A percentile compares a stretch with the other conserved stretches of the same genome.
Evolutionary conservation across 1,284 basidiomycete genomes (phyloP).

Genomic region (Gomphus sp.): DNA sequence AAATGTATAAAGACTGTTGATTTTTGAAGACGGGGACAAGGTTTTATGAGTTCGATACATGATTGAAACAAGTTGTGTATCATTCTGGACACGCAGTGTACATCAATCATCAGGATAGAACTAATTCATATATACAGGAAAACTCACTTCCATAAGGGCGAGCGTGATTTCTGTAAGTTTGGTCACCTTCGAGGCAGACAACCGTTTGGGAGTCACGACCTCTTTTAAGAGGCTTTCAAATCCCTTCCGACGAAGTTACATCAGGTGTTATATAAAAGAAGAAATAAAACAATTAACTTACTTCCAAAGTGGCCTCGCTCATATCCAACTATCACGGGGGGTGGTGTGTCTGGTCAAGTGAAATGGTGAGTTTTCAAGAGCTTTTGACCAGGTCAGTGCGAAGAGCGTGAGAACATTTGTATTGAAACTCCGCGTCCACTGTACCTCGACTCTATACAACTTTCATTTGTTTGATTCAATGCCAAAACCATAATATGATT

Average conservation of each 20-base stretch:
- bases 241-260: conserved; percentile 32
- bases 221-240: conserved; percentile 75
- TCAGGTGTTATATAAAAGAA: background rate
- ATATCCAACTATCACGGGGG: background rate
- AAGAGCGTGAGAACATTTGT: background rate
- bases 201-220: conserved; percentile 68
- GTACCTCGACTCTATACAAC: no score
- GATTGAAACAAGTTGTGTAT: conserved; percentile 76
- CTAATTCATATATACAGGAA: background rate
- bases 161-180: conserved; percentile 65
- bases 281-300: background rate
- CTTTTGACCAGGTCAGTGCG: background rate
- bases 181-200: conserved; percentile 78
- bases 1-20: conserved; percentile 82
- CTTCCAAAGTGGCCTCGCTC: background rate
- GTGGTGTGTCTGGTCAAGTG: background rate
- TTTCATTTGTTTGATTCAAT: no score
- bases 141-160: conserved; percentile 61
- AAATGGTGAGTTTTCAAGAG: background rate
- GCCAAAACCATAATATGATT: no score
- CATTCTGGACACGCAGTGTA: conserved; percentile 39
- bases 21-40: conserved; percentile 55
- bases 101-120: background rate
- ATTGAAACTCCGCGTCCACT: background rate
- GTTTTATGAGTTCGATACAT: conserved; percentile 81